Percentiles rank a stretch among this genome's conserved stretches.
These are phyloP conservation scores for Aspergillus sp. DNA, from an alignment of 2,329 filamentous ascomycete species.

Conservation along the genomic window DNA sequence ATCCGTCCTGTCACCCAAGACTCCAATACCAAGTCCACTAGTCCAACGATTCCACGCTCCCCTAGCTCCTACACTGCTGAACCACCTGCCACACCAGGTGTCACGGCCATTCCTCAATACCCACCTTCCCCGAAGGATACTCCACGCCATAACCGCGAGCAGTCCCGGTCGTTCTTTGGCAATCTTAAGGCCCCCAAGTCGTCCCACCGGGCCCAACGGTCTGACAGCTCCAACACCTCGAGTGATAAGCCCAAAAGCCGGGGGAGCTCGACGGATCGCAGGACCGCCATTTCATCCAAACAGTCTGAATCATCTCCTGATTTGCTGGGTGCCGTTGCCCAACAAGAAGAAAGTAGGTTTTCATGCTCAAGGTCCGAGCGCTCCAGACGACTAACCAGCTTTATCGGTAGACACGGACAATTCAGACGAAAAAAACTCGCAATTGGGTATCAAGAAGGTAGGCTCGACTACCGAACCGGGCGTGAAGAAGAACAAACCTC, in stretches of 20 bases:
- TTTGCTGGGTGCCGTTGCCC: constrained; percentile 24
- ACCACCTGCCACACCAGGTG: constrained; percentile 31
- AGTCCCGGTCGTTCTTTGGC: constrained; percentile 42
- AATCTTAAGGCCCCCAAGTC: constrained; percentile 42
- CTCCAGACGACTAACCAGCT: constrained; percentile 10
- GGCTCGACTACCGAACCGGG: constrained; percentile 21
- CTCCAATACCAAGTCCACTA: constrained; percentile 23
- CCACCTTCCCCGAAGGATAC: constrained; percentile 37
- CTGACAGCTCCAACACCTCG: constrained; percentile 33
- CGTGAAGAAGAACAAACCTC: constrained; percentile 37
- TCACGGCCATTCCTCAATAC: constrained; percentile 41
- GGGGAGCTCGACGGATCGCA: constrained; percentile 40
- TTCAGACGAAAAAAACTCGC: constrained; percentile 15
- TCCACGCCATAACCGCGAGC: constrained; percentile 37
- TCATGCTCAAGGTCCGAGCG: too few relatives aligned
- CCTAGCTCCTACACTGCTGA: constrained; percentile 15
- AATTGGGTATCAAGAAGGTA: constrained; percentile 20
- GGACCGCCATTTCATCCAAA: constrained; percentile 27
- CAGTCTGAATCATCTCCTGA: constrained; percentile 39
- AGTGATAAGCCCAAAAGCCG: constrained; percentile 35
- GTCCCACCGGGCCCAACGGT: constrained; percentile 35
- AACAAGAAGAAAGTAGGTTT: constrained; percentile 19
- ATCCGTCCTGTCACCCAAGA: constrained; percentile 37
- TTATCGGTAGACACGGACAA: constrained; percentile 14
- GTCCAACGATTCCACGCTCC: constrained; percentile 23